These are phyloP conservation scores for Leccinum subgranulosum DNA, from an alignment of 768 basidiomycete genomes.

Conservation along the genomic window DNA sequence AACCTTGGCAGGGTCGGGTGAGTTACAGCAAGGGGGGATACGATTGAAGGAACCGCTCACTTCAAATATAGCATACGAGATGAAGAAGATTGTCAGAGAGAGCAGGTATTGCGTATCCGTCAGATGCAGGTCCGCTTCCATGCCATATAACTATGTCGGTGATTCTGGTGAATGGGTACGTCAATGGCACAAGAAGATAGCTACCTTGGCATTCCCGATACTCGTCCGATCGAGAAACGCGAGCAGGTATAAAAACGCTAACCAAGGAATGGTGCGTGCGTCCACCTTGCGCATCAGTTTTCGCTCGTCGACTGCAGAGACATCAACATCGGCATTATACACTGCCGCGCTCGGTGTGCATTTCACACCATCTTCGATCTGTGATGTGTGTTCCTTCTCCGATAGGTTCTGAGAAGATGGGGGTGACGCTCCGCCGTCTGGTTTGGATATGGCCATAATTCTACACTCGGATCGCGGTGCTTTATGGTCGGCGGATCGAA, in stretches of 20 bases:
- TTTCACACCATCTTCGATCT: background rate
- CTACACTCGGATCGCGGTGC: background rate
- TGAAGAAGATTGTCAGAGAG: constrained; percentile 58
- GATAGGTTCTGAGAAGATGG: background rate
- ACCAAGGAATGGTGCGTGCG: constrained; percentile 62
- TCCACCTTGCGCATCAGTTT: constrained; percentile 71
- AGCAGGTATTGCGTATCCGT: constrained; percentile 65
- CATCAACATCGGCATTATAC: constrained; percentile 50
- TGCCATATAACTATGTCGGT: constrained; percentile 52
- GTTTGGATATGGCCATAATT: background rate
- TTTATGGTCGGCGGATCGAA: background rate
- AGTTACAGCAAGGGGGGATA: background rate
- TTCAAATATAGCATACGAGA: constrained; percentile 70
- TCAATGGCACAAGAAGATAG: background rate
- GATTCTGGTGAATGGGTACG: background rate
- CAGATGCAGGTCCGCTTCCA: constrained; percentile 57
- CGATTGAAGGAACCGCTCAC: constrained; percentile 24
- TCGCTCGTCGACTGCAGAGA: constrained; percentile 62
- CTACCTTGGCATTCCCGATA: constrained; percentile 41
- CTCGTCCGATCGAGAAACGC: constrained; percentile 65
- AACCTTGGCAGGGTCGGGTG: constrained; percentile 33
- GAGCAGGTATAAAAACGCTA: constrained; percentile 72
- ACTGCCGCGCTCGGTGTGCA: background rate
- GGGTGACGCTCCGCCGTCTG: background rate
- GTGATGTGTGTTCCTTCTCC: constrained; percentile 1